phyloP scores from a whole-genome alignment of 2,329 filamentous ascomycete species.

The Penicillium capsulatum region DNA sequence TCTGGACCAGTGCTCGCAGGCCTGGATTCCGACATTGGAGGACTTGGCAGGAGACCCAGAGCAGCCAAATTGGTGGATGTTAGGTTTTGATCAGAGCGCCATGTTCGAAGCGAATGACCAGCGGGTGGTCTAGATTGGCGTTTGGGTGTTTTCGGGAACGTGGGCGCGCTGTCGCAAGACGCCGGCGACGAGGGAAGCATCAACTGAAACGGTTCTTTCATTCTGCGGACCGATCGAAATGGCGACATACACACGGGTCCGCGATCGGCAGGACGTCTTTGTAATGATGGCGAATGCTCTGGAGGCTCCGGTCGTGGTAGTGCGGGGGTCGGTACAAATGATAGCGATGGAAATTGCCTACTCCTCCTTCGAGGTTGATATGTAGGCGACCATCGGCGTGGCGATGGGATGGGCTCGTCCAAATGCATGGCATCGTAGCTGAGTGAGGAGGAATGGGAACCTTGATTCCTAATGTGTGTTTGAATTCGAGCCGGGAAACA shows the following conservation, averaged over 20 bases:
- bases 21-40: conserved; percentile 34
- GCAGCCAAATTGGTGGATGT: conserved; percentile 28
- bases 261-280: conserved; percentile 27
- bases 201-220: conserved; percentile 40
- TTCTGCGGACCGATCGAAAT: conserved; percentile 38
- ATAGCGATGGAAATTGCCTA: conserved; percentile 33
- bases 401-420: conserved; percentile 20
- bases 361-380: conserved; percentile 30
- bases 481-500: conserved; percentile 19
- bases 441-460: conserved; percentile 15
- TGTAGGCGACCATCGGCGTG: conserved; percentile 26
- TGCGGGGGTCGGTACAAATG: conserved; percentile 32
- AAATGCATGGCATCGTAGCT: conserved; percentile 18
- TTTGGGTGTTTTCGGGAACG: conserved; percentile 19
- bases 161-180: conserved; percentile 22
- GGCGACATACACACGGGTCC: conserved; percentile 30
- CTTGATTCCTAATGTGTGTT: conserved; percentile 22
- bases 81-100: conserved; percentile 37
- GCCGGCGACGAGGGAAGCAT: conserved; percentile 33
- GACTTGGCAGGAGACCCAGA: conserved; percentile 37
- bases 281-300: conserved; percentile 26
- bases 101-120: conserved; percentile 31
- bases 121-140: conserved; percentile 16
- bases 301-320: conserved; percentile 27
- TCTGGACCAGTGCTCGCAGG: conserved; percentile 25